Base-by-base conservation (phyloP, 441 rosid genomes). In the Gossypium gossypioides region DNA sequence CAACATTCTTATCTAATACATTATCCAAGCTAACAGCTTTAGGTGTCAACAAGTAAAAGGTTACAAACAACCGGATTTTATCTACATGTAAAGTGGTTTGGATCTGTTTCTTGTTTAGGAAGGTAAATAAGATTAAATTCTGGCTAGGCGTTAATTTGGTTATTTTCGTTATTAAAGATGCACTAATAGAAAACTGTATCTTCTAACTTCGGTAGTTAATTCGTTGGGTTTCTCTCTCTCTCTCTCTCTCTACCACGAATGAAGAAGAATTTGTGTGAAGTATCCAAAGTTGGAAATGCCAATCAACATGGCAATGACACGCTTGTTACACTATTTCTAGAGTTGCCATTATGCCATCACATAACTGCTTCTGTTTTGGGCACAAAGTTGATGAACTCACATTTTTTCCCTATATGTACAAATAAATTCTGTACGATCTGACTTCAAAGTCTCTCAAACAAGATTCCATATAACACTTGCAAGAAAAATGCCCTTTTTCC, bases 71-170 rank as follows among this genome's bases (percentile, higher is more conserved):
- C 61, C 46, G 1, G 48, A 60, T 74, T 46, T 46, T 40, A 27
- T 67, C 13, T 9, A 12, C 27, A 16, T 37, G 34, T 15, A 48
- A 19, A 42, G 4, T 68, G 48, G 10, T 51, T 68, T 68, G 10
- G 58, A 29, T 46, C 46, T 46, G 22, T 66, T 48, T 24, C 70
- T 24, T 24, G 70, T 66, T 46, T 66, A 24, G 40, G 57, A 48
- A 66, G 57, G 40, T 66, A 21, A 66, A 24, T 48, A 48, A 66
- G 70, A 46, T 66, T 22, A 46, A 48, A 48, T n/a, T 62, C 15
- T 37, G 18, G 25, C 25, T 3, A 18, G 15, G 25, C 25, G 7
- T 34, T 62, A 24, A 15, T 62, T 37, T 37, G 18, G 25, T 61
- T 62, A 13, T 18, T 62, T 62, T 37, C 9, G 25, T 34, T 32